Evolutionary conservation across 192 early-diverging fungal species (phyloP).

Genomic region (Fimicolochytrium jonesii): DNA sequence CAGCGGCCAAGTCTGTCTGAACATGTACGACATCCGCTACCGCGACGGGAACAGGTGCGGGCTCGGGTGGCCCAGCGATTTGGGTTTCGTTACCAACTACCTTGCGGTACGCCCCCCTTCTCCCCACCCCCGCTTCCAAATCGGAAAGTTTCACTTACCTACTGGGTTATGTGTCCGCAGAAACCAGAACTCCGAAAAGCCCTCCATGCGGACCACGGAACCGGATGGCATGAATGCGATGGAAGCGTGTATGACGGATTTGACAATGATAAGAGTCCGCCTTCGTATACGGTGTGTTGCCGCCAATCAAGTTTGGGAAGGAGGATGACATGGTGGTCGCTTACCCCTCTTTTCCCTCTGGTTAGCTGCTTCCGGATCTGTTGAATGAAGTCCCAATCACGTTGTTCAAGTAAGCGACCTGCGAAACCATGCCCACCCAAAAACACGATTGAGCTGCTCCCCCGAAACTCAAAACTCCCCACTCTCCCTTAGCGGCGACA

Average conservation of each 20-base stretch:
- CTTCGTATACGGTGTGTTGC: constrained; percentile 60
- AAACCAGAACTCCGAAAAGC: constrained; percentile 43
- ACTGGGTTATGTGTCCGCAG: not conserved
- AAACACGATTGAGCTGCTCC: not conserved
- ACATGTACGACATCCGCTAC: constrained; percentile 68
- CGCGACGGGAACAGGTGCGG: constrained; percentile 60
- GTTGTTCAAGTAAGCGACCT: constrained; percentile 56
- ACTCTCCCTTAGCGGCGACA: constrained; percentile 55
- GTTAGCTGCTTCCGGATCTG: constrained; percentile 60
- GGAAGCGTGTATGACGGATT: constrained; percentile 41
- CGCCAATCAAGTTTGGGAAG: too few relatives aligned
- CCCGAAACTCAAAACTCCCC: not conserved
- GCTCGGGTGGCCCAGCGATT: constrained; percentile 41
- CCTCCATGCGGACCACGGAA: constrained; percentile 46
- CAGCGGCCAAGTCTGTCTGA: constrained; percentile 51
- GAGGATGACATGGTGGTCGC: not conserved
- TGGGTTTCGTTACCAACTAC: constrained; percentile 36
- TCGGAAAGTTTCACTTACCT: too few relatives aligned
- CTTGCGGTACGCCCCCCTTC: constrained; percentile 15
- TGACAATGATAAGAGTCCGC: constrained; percentile 43
- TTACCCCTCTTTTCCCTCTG: not conserved
- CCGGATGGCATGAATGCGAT: constrained; percentile 65
- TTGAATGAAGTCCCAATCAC: constrained; percentile 52
- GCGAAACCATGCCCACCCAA: not conserved
- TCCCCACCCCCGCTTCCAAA: too few relatives aligned